phyloP scores from a whole-genome alignment of 176 grass and related monocot species.

The Alopecurus myosuroides region DNA sequence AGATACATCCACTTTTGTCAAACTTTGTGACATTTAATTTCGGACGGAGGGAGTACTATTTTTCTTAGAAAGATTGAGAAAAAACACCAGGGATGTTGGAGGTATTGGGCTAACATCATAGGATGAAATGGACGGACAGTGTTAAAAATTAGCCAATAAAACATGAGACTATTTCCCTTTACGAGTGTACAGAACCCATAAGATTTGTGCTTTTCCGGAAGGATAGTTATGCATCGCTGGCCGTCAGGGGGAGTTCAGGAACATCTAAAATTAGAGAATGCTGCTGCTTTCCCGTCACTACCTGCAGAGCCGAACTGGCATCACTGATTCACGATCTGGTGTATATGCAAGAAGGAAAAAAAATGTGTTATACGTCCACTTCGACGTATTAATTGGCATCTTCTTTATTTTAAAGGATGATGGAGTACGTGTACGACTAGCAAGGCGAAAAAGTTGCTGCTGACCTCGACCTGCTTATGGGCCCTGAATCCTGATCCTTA shows the following conservation, averaged over 20 bases:
- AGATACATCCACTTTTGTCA: too few species aligned
- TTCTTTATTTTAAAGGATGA: too few species aligned
- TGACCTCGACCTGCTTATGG: background rate
- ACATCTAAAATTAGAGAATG: background rate
- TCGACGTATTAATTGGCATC: too few species aligned
- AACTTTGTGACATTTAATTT: too few species aligned
- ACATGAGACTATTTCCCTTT: background rate
- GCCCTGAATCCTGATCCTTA: too few species aligned
- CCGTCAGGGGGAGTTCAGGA: background rate
- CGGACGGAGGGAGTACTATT: too few species aligned
- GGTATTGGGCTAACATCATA: background rate
- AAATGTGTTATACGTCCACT: background rate
- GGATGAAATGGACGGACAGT: background rate
- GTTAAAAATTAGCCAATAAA: background rate
- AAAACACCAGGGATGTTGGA: background rate
- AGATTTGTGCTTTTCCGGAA: background rate
- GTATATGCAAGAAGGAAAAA: background rate
- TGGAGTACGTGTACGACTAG: background rate
- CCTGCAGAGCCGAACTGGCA: background rate
- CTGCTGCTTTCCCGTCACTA: background rate
- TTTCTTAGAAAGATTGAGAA: background rate
- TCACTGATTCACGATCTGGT: background rate
- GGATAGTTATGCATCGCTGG: background rate
- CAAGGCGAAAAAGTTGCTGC: background rate
- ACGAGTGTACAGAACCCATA: background rate